A percentile compares a stretch with the other conserved stretches of the same genome.
phyloP scores from a whole-genome alignment of 1,284 basidiomycete species.

The Tilletia walkeri region DNA sequence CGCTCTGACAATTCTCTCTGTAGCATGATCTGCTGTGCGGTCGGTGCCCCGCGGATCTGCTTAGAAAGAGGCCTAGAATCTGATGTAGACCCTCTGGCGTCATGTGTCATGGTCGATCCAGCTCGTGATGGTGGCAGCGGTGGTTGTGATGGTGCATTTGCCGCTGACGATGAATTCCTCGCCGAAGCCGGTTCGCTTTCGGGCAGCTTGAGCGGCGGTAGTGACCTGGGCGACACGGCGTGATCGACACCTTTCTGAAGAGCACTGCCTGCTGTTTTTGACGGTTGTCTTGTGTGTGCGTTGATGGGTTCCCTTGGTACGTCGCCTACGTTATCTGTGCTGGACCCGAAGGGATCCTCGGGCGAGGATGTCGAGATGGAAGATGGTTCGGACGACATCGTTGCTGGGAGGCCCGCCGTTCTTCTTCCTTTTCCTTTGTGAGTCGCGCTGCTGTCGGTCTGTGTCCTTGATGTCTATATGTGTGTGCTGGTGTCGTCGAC shows the following conservation, averaged over 20 bases:
- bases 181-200: background rate
- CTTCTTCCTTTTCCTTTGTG: background rate
- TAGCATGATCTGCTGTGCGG: background rate
- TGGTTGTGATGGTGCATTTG: background rate
- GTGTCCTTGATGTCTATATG: background rate
- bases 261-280: background rate
- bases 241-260: background rate
- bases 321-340: slow-evolving; percentile 4
- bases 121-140: too few relatives aligned
- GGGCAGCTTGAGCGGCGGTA: background rate
- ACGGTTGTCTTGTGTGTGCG: slow-evolving; percentile 4
- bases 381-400: background rate
- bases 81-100: background rate
- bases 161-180: background rate
- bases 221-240: background rate
- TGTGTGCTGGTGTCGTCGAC: background rate
- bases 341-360: background rate
- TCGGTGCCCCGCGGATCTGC: background rate
- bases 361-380: slow-evolving; percentile 7
- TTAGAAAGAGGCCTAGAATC: background rate
- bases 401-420: background rate
- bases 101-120: too few relatives aligned
- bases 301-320: background rate
- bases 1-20: slow-evolving; percentile 6
- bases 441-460: background rate